Conservation (phyloP, 768 basidiomycete genomes). For the Albatrellus ellisii region DNA sequence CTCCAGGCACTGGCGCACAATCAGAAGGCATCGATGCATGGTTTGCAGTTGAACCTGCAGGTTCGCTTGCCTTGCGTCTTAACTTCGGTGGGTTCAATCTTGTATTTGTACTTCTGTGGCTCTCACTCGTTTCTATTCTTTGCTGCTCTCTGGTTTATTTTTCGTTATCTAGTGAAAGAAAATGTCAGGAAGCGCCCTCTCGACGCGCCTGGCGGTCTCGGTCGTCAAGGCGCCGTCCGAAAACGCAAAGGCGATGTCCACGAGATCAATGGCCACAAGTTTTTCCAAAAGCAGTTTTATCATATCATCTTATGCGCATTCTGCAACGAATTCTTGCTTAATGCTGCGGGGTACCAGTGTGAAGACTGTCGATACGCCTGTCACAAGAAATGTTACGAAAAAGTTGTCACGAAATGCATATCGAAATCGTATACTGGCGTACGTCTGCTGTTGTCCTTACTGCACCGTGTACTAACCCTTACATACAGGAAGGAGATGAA, state of each 20-base stretch:
- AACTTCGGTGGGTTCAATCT: constrained; percentile 69
- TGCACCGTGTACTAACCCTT: neutral
- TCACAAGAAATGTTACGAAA: constrained; percentile 98
- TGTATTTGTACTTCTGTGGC: constrained; percentile 2
- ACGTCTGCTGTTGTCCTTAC: constrained; percentile 20
- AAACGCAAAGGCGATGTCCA: constrained; percentile 97
- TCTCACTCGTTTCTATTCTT: too few relatives aligned
- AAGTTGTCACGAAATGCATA: constrained; percentile 98
- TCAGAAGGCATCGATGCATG: constrained; percentile 88
- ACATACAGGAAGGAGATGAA: constrained; percentile 76
- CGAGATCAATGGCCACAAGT: constrained; percentile 99
- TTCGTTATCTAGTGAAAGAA: constrained; percentile 67
- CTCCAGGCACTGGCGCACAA: constrained; percentile 7
- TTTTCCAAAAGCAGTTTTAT: constrained; percentile 94
- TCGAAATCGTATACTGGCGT: constrained; percentile 93
- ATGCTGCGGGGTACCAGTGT: constrained; percentile 96
- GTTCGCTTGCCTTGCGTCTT: constrained; percentile 73
- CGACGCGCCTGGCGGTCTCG: constrained; percentile 83
- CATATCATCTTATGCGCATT: constrained; percentile 98
- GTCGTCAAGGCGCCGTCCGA: constrained; percentile 94
- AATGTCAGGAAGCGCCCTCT: constrained; percentile 93
- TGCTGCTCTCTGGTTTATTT: constrained; percentile 8
- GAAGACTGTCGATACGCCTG: constrained; percentile 99
- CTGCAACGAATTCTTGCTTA: constrained; percentile 95
- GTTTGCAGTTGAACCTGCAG: constrained; percentile 98